phyloP scores from a whole-genome alignment of 495 filamentous ascomycete genomes.

The Xylaria nigripes region DNA sequence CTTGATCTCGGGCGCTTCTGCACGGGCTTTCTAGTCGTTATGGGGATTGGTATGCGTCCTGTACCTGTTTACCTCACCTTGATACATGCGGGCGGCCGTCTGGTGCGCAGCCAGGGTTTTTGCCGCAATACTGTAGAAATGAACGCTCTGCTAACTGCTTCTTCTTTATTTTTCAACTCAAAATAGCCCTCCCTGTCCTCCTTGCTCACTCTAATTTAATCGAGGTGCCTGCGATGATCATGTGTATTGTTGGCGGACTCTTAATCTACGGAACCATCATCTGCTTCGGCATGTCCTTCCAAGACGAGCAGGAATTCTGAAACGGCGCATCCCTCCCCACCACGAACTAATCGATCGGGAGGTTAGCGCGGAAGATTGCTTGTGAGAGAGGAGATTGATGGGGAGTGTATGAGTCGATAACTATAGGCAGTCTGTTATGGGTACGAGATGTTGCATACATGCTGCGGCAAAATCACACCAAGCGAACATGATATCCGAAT shows the following conservation, averaged over 20 bases:
- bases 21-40: constrained; percentile 94
- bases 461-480: too few species aligned
- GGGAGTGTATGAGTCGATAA: too few species aligned
- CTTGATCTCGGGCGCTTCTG: constrained; percentile 90
- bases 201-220: constrained; percentile 82
- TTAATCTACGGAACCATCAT: constrained; percentile 98
- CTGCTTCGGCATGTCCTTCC: constrained; percentile 95
- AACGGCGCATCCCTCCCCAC: too few species aligned
- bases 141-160: constrained; percentile 18
- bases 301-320: constrained; percentile 81
- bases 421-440: too few species aligned
- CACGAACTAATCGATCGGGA: too few species aligned
- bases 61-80: constrained; percentile 27
- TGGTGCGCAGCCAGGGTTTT: too few species aligned
- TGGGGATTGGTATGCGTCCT: constrained; percentile 72
- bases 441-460: too few species aligned
- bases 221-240: constrained; percentile 75
- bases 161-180: too few species aligned
- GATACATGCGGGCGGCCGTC: background rate
- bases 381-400: too few species aligned
- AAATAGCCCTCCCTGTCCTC: constrained; percentile 82
- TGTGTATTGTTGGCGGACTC: constrained; percentile 86
- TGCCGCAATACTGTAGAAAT: too few species aligned
- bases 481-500: too few species aligned
- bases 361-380: too few species aligned